phyloP scores from a whole-genome alignment of 2,329 filamentous ascomycete genomes.

The Podosphaera leucotricha region DNA sequence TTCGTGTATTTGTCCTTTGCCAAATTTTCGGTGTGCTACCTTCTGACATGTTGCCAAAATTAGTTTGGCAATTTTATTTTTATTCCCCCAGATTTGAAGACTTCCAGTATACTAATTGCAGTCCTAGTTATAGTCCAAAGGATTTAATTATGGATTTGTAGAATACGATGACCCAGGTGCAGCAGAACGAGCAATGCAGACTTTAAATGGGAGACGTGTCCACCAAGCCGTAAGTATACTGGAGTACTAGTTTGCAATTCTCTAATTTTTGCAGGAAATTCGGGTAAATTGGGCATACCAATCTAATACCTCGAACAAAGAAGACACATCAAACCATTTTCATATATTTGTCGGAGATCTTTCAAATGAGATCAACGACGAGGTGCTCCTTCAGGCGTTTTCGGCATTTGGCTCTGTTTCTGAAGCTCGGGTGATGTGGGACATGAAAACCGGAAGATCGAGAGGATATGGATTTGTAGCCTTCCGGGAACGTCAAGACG shows the following conservation, averaged over 20 bases:
- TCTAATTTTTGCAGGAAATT: conserved; percentile 47
- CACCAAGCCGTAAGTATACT: conserved; percentile 60
- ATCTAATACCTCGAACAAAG: conserved; percentile 80
- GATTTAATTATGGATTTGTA: conserved; percentile 96
- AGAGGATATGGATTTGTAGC: conserved; percentile 96
- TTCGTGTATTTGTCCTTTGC: conserved; percentile 7
- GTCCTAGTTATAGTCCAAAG: conserved; percentile 48
- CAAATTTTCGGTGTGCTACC: too few species aligned
- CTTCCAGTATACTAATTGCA: conserved; percentile 12
- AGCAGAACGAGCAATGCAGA: conserved; percentile 92
- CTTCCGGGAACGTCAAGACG: conserved; percentile 79
- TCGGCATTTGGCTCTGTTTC: conserved; percentile 89
- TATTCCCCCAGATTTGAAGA: conserved; percentile 10
- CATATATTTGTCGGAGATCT: conserved; percentile 97
- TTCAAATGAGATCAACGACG: conserved; percentile 97
- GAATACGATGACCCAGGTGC: conserved; percentile 96
- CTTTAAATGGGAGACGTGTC: conserved; percentile 80
- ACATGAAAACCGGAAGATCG: conserved; percentile 98
- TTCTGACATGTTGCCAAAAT: too few species aligned
- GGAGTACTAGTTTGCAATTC: not conserved
- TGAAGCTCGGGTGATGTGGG: conserved; percentile 98
- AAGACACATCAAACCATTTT: conserved; percentile 95
- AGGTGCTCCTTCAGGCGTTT: conserved; percentile 80
- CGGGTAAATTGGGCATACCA: conserved; percentile 99
- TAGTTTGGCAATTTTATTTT: not conserved